Evolutionary conservation across 352 stramenopile species (phyloP).

Genomic region (Globisporangium emineosum): DNA sequence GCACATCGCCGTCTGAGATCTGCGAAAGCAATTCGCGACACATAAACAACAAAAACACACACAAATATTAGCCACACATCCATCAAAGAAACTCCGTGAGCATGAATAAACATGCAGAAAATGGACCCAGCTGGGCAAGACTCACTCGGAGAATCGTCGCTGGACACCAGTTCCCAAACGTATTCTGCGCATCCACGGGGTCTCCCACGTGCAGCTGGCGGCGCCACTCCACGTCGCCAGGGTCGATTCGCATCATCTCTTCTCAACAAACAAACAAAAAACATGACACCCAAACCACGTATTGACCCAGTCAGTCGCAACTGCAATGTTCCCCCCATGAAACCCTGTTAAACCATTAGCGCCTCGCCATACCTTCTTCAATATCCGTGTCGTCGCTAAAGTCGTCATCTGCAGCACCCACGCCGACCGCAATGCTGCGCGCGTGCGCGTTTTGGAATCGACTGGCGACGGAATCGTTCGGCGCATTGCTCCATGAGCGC

Average conservation of each 20-base stretch:
- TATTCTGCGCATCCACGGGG: constrained; percentile 71
- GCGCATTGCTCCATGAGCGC: constrained; percentile 4
- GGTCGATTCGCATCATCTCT: constrained; percentile 85
- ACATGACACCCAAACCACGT: not conserved
- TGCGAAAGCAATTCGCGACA: constrained; percentile 14
- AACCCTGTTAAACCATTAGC: no score
- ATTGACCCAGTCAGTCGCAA: constrained; percentile 8
- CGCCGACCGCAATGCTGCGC: not conserved
- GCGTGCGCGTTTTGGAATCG: not conserved
- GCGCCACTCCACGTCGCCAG: constrained; percentile 68
- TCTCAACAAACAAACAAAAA: constrained; percentile 8
- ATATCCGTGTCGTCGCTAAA: constrained; percentile 68
- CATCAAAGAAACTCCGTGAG: no score
- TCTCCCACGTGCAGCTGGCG: constrained; percentile 62
- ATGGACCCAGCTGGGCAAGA: not conserved
- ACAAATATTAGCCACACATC: constrained; percentile 5
- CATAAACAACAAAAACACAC: not conserved
- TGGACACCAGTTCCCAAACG: constrained; percentile 84
- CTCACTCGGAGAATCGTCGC: constrained; percentile 46
- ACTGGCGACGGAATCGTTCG: constrained; percentile 1
- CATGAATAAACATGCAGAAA: not conserved
- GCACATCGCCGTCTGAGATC: constrained; percentile 57
- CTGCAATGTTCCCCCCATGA: no score
- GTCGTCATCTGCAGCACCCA: not conserved
- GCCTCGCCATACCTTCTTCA: constrained; percentile 74